Evolutionary conservation across 2,329 filamentous ascomycete genomes (phyloP).

Genomic region (Drechslerella coelobrocha): DNA sequence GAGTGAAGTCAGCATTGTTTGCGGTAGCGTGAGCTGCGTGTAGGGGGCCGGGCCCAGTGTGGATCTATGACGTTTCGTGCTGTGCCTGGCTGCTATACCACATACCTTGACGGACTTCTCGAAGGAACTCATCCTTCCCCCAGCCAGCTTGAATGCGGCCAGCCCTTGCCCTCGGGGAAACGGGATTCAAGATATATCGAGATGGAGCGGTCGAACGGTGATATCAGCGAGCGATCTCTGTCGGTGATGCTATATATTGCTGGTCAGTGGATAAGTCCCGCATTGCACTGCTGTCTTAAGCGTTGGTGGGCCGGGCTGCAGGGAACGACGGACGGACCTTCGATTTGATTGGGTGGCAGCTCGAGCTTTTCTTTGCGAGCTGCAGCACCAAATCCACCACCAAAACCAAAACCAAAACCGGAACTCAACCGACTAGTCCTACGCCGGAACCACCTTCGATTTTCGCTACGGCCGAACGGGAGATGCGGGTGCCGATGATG

Average conservation of each 20-base stretch:
- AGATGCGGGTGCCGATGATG: not conserved
- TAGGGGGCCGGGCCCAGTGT: not conserved
- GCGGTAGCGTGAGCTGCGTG: not conserved
- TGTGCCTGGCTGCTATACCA: too few relatives aligned
- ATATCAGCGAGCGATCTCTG: slow-evolving; percentile 22
- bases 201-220: slow-evolving; percentile 24
- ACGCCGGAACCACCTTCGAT: not conserved
- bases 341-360: slow-evolving; percentile 27
- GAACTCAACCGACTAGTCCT: not conserved
- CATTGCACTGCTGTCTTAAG: slow-evolving; percentile 45
- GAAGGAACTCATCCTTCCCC: slow-evolving; percentile 79
- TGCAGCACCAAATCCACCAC: not conserved
- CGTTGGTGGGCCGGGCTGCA: slow-evolving; percentile 18
- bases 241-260: slow-evolving; percentile 8
- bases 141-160: slow-evolving; percentile 35
- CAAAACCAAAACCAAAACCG: slow-evolving; percentile 5
- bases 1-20: slow-evolving; percentile 19
- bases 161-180: slow-evolving; percentile 13
- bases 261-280: slow-evolving; percentile 33
- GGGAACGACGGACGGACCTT: slow-evolving; percentile 22
- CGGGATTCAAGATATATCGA: slow-evolving; percentile 11
- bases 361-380: slow-evolving; percentile 23
- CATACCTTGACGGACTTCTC: slow-evolving; percentile 94
- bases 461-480: not conserved
- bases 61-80: slow-evolving; percentile 18